Evolutionary conservation across 495 filamentous ascomycete genomes (phyloP), one percentile per base, ranked within the genome.

Genomic region (Haplographium delicatum): DNA sequence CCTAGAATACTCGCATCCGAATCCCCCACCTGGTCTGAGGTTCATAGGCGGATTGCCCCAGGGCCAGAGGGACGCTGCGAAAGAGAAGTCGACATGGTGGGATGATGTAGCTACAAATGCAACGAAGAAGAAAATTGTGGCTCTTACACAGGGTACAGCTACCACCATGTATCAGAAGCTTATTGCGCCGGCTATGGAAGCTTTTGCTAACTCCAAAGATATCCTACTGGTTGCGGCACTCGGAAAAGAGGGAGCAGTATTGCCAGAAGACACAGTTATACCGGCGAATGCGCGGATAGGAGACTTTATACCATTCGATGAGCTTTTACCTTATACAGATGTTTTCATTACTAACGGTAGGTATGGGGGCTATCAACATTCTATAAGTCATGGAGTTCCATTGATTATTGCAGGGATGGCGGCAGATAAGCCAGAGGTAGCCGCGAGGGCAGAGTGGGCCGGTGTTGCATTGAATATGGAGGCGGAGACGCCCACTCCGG

Each of bases 231-330:
- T 68, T 26, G 65, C 54, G 8, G 25, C 57, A 19, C 53, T 68
- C 26, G 60, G 63, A n/a, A 50, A 51, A 18, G 42, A 41, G 20
- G 61, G 61, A 23, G 42, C 52, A 0, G 48, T 51, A 23, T 34
- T 61, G 2, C 54, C 57, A 11, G 27, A 27, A 1, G 39, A 24
- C 30, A 28, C 39, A 5, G 10, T 24, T 9, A 20, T 56, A 5
- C 59, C 59, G 6, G 18, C 4, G 2, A 67, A 67, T 35, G 50
- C 56, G 22, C 50, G 51, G 11, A 52, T 68, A 2, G 53, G 50
- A 8, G 64, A 68, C 31, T 70, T 51, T 42, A 48, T 68, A n/a
- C 67, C 67, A 7, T 70, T 62, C 47, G 65, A 66, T 44, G 53
- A 58, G 13, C 31, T 65, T 1, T 51, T 67, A 8, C 39, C 43